Evolutionary conservation across 768 basidiomycete genomes (phyloP), one percentile per base, ranked within the genome.

Genomic region (Pisolithus sp.): DNA sequence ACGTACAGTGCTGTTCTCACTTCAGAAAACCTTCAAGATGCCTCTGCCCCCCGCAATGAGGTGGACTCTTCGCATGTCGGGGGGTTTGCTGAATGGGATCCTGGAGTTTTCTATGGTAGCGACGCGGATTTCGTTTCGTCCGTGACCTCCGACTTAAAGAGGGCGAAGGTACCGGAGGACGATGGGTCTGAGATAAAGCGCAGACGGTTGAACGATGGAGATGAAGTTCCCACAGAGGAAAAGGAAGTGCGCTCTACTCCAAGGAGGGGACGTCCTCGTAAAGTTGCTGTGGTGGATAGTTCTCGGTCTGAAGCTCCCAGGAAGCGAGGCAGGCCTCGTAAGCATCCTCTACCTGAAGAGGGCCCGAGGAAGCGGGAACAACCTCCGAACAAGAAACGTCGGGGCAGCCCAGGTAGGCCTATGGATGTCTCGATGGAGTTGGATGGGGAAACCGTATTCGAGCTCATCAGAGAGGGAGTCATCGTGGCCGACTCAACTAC

Each of bases 1-100:
- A 80, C 83, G 28, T 95, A 89, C 67, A 77, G 73, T 28, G 65
- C 72, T 28, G 72, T 90, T 30, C 77, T 92, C 45, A 69, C 73
- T 2, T 72, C 74, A 42, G 88, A 93, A 66, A 77, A 79, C 7
- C 74, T 93, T 23, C 80, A 85, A 59, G 75, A 78, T 49, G 58
- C 68, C 4, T 66, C 69, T 39, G 69, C 71, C 5, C 71, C 73
- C 2, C 74, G 76, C 54, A 55, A 64, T 18, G 71, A 78, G 34
- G 62, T 77, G 34, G 78, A 86, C 61, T 57, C 81, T 36, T 66
- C 70, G 8, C 59, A 71, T 28, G 74, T 75, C 15, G 85, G 85
- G 10, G 79, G 74, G 21, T 90, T 88, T 61, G 56, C 71, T 13
- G 57, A 67, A 2, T 54, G 77, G 17, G 64, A 73, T n/a, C 57